Base-by-base conservation (phyloP, 208 protist species). In the Trypanosoma lewisi region DNA sequence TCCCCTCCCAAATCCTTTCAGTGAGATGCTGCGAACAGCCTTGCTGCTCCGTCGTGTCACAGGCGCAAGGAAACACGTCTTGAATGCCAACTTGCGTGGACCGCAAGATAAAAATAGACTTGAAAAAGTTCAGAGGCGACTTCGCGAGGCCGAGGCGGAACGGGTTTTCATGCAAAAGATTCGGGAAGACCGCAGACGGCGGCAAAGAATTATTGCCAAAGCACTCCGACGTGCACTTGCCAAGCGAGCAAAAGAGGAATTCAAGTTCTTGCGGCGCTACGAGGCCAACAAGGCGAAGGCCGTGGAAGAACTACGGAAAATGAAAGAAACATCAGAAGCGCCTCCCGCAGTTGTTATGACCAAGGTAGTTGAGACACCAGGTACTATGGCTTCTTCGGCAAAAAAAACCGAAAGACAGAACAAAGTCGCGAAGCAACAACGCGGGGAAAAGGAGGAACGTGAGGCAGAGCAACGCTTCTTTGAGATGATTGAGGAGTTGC, bases 111-210 rank as follows among this genome's bases (percentile, higher is more conserved):
- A 37, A 30, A 31, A 12, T 41, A 4, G 50, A 11, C 4, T 56
- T 12, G 44, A 30, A 9, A 58, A 47, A 41, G 12, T 47, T 14
- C 41, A 50, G 2, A 16, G 47, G 4, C 17, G 54, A 14, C 39
- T 53, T 12, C 56, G 47, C 16, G 70, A 76, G 36, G 65, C 48
- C n/a, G 58, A 66, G 19, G 71, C 71, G n/a, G 61, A 77, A 45
- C 51, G 57, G 27, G 14, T 64, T 14, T 77, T 77, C 51, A 39
- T 70, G 50, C 34, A 27, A n/a, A 57, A 60, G 28, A 72, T 77
- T 36, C 23, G 17, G 36, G 44, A 61, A 28, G 71, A 50, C 2
- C 56, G 65, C 6, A 31, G 11, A 16, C 56, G 63, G 19, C 45
- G 63, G 44, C 19, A 67, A 39, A 49, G 34, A 12, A 62, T 72